phyloP scores from a whole-genome alignment of 441 rosid genomes.

The Croton setiger region DNA sequence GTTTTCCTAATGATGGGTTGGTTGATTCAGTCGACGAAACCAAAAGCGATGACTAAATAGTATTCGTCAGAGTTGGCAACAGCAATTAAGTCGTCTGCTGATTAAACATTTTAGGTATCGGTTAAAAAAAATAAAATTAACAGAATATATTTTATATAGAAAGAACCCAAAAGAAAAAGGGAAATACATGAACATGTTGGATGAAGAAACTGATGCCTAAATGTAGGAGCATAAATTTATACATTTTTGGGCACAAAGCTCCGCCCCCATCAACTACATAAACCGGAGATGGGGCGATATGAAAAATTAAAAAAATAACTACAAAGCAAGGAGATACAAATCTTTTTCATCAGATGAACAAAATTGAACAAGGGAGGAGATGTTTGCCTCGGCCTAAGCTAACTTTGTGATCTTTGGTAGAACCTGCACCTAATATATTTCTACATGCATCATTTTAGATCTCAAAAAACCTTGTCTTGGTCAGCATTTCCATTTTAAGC shows the following conservation, averaged over 20 bases:
- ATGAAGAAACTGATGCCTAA: not conserved
- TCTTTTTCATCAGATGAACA: conserved; percentile 15
- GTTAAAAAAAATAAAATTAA: too few relatives aligned
- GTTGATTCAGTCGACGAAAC: too few relatives aligned
- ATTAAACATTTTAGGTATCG: too few relatives aligned
- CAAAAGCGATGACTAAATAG: too few relatives aligned
- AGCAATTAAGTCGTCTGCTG: too few relatives aligned
- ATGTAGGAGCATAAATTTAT: not conserved
- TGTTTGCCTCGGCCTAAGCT: conserved; percentile 12
- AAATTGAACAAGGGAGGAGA: not conserved
- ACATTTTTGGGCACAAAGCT: not conserved
- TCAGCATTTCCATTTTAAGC: not conserved
- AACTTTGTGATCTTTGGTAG: conserved; percentile 10
- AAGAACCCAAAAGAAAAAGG: not conserved
- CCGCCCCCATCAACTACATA: not conserved
- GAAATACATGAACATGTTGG: not conserved
- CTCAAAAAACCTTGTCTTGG: not conserved
- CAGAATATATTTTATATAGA: too few relatives aligned
- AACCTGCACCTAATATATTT: conserved; percentile 12
- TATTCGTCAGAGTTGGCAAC: too few relatives aligned
- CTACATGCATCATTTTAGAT: conserved; percentile 6
- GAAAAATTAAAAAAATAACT: not conserved
- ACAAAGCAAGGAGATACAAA: conserved; percentile 14
- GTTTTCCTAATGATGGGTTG: too few relatives aligned
- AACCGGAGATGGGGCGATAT: not conserved